Percentiles rank a stretch among this genome's conserved stretches.
phyloP scores from a whole-genome alignment of 176 grass and related monocot species.

The Triticum timopheevii region DNA sequence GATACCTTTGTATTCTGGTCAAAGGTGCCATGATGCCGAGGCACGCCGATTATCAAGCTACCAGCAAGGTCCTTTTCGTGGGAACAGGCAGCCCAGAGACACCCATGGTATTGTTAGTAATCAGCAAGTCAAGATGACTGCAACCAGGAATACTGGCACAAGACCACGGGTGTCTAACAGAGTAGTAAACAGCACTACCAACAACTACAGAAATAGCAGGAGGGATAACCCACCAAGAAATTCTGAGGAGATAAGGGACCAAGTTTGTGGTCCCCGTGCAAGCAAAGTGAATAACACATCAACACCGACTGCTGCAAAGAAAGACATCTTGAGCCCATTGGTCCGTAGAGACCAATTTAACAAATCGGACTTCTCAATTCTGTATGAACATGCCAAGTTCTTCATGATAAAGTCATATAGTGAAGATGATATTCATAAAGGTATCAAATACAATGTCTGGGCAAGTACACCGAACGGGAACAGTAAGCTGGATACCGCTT shows the following conservation, averaged over 20 bases:
- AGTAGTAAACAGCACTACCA: constrained; percentile 13
- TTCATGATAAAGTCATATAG: constrained; percentile 91
- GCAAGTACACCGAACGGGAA: constrained; percentile 81
- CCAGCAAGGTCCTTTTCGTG: constrained; percentile 20
- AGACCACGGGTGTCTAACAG: constrained; percentile 2
- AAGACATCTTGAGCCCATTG: constrained; percentile 34
- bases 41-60: neutral
- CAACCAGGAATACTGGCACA: constrained; percentile 18
- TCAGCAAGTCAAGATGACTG: constrained; percentile 25
- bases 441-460: constrained; percentile 82
- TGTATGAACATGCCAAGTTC: constrained; percentile 73
- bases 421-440: constrained; percentile 86
- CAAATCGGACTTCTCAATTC: constrained; percentile 52
- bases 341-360: constrained; percentile 58
- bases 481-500: constrained; percentile 65
- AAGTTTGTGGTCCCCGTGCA: constrained; percentile 46
- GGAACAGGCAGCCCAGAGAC: constrained; percentile 16
- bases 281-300: constrained; percentile 32
- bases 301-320: neutral
- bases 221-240: constrained; percentile 30
- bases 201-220: constrained; percentile 18
- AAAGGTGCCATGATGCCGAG: constrained; percentile 27
- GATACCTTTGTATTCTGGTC: constrained; percentile 28
- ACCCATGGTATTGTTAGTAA: constrained; percentile 12
- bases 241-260: constrained; percentile 27